These are phyloP conservation scores for Physcia stellaris DNA, from an alignment of 495 filamentous ascomycete species.

Conservation along the genomic window DNA sequence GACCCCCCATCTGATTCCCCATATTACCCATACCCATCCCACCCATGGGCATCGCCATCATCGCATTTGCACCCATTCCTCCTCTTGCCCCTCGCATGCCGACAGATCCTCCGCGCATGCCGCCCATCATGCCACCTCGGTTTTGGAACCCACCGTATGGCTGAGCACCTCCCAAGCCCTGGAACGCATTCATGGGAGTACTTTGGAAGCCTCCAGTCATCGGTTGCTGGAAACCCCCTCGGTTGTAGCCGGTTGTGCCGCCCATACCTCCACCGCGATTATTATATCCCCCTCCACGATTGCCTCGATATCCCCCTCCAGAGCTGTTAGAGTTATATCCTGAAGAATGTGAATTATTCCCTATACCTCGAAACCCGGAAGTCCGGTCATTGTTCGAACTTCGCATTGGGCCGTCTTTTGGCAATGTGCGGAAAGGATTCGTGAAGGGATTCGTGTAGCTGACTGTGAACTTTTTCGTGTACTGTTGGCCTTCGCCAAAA, in stretches of 20 bases:
- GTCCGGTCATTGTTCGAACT: constrained; percentile 27
- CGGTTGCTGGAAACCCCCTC: constrained; percentile 32
- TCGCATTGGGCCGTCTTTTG: constrained; percentile 76
- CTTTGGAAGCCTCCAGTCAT: constrained; percentile 28
- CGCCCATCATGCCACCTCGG: constrained; percentile 46
- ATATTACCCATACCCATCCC: constrained; percentile 28
- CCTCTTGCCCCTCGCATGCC: constrained; percentile 63
- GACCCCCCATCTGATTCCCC: constrained; percentile 43
- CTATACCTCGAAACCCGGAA: too few species aligned
- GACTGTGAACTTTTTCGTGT: constrained; percentile 53
- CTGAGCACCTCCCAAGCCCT: constrained; percentile 42
- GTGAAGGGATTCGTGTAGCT: constrained; percentile 60
- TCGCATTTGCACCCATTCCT: constrained; percentile 32
- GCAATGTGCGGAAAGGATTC: constrained; percentile 85
- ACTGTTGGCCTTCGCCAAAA: constrained; percentile 36
- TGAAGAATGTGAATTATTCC: constrained; percentile 9
- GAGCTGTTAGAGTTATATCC: constrained; percentile 27
- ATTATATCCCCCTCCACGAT: constrained; percentile 39
- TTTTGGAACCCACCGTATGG: constrained; percentile 45
- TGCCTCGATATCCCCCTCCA: constrained; percentile 31
- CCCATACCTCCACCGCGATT: constrained; percentile 27
- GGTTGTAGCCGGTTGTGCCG: constrained; percentile 39
- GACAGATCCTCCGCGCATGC: constrained; percentile 52
- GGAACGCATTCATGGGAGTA: constrained; percentile 51
- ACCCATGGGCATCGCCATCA: constrained; percentile 27